Conservation (phyloP, 805 yeast species). For the Cyberlindnera veronae region DNA sequence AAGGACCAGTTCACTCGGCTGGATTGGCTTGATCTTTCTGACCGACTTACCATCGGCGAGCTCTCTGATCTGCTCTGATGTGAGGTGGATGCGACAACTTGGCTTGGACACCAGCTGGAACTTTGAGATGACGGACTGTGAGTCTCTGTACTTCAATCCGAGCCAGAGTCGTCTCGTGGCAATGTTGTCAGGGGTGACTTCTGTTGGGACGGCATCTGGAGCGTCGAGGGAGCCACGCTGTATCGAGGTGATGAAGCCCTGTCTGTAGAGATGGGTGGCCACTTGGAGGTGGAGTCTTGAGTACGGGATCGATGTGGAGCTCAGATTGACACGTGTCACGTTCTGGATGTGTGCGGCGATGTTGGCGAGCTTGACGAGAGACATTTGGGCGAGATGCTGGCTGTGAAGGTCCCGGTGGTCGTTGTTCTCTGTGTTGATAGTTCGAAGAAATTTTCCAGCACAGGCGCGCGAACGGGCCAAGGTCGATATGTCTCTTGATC, state of each 20-base stretch:
- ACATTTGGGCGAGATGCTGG: conserved; percentile 47
- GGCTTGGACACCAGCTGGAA: conserved; percentile 82
- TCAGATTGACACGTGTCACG: conserved; percentile 68
- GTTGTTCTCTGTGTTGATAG: background rate
- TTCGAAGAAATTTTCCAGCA: conserved; percentile 9
- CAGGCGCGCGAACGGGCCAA: background rate
- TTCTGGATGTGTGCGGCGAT: conserved; percentile 88
- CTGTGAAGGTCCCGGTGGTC: background rate
- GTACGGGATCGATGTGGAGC: conserved; percentile 79
- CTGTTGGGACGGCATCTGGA: conserved; percentile 74
- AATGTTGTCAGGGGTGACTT: conserved; percentile 82
- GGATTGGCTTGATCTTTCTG: conserved; percentile 73
- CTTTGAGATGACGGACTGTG: conserved; percentile 69
- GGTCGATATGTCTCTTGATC: background rate
- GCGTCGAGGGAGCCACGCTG: conserved; percentile 83
- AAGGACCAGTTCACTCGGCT: conserved; percentile 86
- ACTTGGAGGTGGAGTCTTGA: conserved; percentile 79
- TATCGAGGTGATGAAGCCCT: conserved; percentile 82
- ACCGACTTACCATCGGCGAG: conserved; percentile 75
- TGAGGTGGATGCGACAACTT: conserved; percentile 65
- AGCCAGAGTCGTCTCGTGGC: conserved; percentile 87
- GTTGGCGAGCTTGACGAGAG: conserved; percentile 79
- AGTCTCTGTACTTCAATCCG: conserved; percentile 82
- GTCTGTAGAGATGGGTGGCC: conserved; percentile 80
- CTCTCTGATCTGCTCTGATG: conserved; percentile 59